Evolutionary conservation across 2,329 filamentous ascomycete species (phyloP).

Genomic region (Elsinoe australis): DNA sequence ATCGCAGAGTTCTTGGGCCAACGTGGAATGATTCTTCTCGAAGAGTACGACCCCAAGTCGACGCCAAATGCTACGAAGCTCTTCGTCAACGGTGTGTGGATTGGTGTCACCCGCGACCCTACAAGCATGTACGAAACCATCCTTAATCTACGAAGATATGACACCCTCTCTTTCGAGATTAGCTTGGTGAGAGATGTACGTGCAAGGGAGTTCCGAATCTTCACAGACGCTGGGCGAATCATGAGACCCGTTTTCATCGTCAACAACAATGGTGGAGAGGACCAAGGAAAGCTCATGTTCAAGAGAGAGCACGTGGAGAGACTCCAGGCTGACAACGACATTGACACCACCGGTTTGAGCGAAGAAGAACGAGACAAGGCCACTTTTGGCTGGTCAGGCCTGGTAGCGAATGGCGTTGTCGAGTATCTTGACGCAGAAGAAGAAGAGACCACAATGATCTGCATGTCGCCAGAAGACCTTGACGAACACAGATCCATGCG

Average conservation of each 20-base stretch:
- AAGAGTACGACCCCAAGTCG: conserved; percentile 64
- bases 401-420: conserved; percentile 76
- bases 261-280: conserved; percentile 69
- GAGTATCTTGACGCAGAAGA: conserved; percentile 98
- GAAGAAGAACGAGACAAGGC: conserved; percentile 50
- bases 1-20: conserved; percentile 94
- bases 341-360: conserved; percentile 51
- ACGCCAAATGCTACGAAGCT: conserved; percentile 94
- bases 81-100: conserved; percentile 97
- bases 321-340: conserved; percentile 64
- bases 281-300: conserved; percentile 69
- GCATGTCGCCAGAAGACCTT: conserved; percentile 95
- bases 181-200: conserved; percentile 93
- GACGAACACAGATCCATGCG: conserved; percentile 49
- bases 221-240: conserved; percentile 92
- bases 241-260: conserved; percentile 91
- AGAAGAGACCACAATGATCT: conserved; percentile 98
- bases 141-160: conserved; percentile 49
- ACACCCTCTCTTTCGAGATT: conserved; percentile 82
- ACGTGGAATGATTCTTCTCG: conserved; percentile 89
- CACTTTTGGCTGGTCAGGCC: conserved; percentile 80
- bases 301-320: conserved; percentile 75
- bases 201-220: conserved; percentile 96
- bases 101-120: conserved; percentile 86
- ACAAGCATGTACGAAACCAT: conserved; percentile 63